A percentile compares a stretch with the other conserved stretches of the same genome.
These are phyloP conservation scores for Bretziella fagacearum DNA, from an alignment of 2,329 filamentous ascomycete species.

Conservation along the genomic window DNA sequence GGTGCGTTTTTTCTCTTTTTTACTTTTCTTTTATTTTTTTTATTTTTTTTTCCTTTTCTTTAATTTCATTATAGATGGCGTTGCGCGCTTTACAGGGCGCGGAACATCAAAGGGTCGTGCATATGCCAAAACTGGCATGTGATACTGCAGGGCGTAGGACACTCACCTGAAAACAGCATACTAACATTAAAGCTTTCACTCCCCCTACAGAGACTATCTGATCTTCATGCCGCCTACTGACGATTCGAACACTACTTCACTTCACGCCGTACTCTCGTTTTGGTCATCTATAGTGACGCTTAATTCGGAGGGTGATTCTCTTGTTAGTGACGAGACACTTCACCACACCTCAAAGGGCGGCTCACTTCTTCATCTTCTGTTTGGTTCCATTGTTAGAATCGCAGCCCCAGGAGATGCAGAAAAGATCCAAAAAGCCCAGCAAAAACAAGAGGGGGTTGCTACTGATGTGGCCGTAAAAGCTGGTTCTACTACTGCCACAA, in stretches of 20 bases:
- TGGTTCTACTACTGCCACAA: not conserved
- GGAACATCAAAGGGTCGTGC: not conserved
- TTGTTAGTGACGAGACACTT: conserved; percentile 77
- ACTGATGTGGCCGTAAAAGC: not conserved
- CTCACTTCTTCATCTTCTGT: conserved; percentile 54
- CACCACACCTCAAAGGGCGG: conserved; percentile 81
- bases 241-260: conserved; percentile 32
- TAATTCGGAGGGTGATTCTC: conserved; percentile 84
- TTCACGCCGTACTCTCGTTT: conserved; percentile 75
- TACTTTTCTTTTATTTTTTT: too few relatives aligned
- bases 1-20: conserved; percentile 51
- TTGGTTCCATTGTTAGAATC: conserved; percentile 53
- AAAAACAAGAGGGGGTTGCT: not conserved
- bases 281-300: conserved; percentile 80
- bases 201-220: conserved; percentile 57
- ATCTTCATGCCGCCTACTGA: conserved; percentile 65
- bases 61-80: too few relatives aligned
- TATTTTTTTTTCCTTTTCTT: conserved; percentile 2
- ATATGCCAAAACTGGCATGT: not conserved
- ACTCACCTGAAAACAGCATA: not conserved
- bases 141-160: not conserved
- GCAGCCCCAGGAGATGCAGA: conserved; percentile 13
- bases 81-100: not conserved
- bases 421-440: conserved; percentile 9
- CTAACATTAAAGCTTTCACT: not conserved